A percentile compares a stretch with the other conserved stretches of the same genome.
These are phyloP conservation scores for Sideroxylon spinosum DNA, from an alignment of 179 eudicot genomes.

Conservation along the genomic window DNA sequence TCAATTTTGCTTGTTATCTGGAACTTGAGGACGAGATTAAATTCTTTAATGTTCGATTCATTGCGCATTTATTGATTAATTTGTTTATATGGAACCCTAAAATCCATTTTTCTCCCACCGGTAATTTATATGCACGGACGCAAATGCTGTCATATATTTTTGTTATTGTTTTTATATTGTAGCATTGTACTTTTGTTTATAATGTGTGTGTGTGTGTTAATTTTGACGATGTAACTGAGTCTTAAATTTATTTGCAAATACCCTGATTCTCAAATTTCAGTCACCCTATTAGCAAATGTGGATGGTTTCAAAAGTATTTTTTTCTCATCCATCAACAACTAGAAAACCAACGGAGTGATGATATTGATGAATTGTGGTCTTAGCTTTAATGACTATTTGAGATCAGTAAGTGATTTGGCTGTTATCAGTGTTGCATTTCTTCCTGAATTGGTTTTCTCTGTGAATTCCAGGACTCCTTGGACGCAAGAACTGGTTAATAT, in stretches of 20 bases:
- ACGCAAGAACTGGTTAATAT: slow-evolving; percentile 80
- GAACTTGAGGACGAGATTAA: background rate
- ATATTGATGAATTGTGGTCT: background rate
- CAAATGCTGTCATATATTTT: background rate
- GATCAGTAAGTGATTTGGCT: background rate
- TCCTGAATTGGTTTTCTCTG: slow-evolving; percentile 13
- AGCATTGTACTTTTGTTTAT: background rate
- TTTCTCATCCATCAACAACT: background rate
- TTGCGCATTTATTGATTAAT: background rate
- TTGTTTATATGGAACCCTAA: background rate
- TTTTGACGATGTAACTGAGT: background rate
- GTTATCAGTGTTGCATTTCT: background rate
- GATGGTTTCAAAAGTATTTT: background rate
- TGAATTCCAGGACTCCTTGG: slow-evolving; percentile 59
- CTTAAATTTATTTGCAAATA: background rate
- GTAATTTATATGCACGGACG: background rate
- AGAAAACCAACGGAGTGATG: too few species aligned
- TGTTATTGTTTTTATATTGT: background rate
- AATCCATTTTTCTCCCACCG: background rate
- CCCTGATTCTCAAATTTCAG: background rate
- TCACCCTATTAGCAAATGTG: background rate
- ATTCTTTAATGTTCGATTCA: background rate
- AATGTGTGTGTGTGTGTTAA: background rate
- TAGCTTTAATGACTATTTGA: background rate
- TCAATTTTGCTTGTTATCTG: background rate